Base-by-base conservation (phyloP, 2,329 filamentous ascomycete species). In the Cladophialophora yegresii region DNA sequence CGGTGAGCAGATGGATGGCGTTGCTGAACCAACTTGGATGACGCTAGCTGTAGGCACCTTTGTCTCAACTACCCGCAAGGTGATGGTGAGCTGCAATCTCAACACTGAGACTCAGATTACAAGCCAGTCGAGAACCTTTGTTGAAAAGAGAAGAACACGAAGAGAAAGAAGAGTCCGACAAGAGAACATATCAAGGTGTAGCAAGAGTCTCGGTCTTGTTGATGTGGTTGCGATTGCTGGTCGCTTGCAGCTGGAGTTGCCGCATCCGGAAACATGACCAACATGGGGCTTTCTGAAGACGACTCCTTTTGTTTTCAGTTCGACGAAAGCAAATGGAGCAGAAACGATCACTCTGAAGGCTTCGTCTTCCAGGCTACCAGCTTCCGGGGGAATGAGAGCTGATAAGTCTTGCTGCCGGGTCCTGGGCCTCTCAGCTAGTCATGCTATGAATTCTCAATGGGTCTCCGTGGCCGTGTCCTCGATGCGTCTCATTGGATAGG, bases 21-120 rank as follows among this genome's bases (percentile, higher is more conserved):
- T 54, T 54, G 54, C 54, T 43, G 55, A 13, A 30, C 49, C 58
- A 63, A 63, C 54, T 56, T 50, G 55, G 62, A 58, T 64, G 60
- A 65, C 58, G 47, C 67, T 45, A 62, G 60, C 12, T 47, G 47
- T 45, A 45, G 62, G 12, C 58, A 54, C 58, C 66, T 70, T 70
- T 70, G 68, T 70, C 68, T 68, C 66, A 64, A 63, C 28, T 63
- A 62, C 63, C 65, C 58, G 62, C 47, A 20, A 57, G 56, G 47
- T 22, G 61, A 56, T 58, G 36, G 36, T 6, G 43, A 54, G 57
- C 33, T 54, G 58, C 66, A 66, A 67, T 64, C 63, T 69, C 54
- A 65, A 65, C 16, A 53, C 59, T 62, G 59, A 66, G 56, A 62
- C 60, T 47, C 22, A 32, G 45, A 40, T 50, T 32, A 51, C 57